Base-by-base conservation (phyloP, 2,329 filamentous ascomycete species). In the Fusarium newnesense region DNA sequence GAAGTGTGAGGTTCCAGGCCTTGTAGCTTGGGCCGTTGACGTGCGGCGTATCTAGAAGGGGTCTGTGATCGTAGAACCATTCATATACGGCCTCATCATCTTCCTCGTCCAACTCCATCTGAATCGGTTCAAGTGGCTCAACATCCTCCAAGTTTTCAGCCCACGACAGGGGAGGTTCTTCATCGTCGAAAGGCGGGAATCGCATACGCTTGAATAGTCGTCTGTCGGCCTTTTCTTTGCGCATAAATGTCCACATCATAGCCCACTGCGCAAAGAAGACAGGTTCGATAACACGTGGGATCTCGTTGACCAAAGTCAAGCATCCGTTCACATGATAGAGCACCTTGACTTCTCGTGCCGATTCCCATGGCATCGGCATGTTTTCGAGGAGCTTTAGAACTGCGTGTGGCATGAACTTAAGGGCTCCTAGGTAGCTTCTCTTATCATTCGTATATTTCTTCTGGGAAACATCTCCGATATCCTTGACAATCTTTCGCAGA, bases 301-400 rank as follows among this genome's bases (percentile, higher is more conserved):
- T 94, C 85, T 99, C 96, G 81, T 99, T 99, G 78, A 99, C 97
- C 63, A 99, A 85, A 4, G 96, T 99, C 83, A 99, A 84, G 80
- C 97, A 99, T 36, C 96, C 96, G 79, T 99, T 99, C 78, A 98
- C 95, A 80, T 99, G 96, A 82, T 99, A 99, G 18, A 99, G 87
- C 34, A 99, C 96, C 84, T 98, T 98, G 70, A 99, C 97, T 80
- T 99, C 96, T 72, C 95, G 91, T 32, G 94, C 91, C 64, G 95
- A 96, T 85, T 99, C 96, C 96, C 96, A 99, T 0, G 96, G 96
- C 96, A 99, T 99, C 8, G 96, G 96, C 96, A 99, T 99, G 79
- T 99, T 99, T 85, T 99, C 96, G 64, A 99, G 84, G 30, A 99
- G 88, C 86, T 99, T 99, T 85, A 99, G 85, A 16, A 99, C 96